Base-by-base conservation (phyloP, 352 stramenopile genomes). In the Phytophthora sp. region DNA sequence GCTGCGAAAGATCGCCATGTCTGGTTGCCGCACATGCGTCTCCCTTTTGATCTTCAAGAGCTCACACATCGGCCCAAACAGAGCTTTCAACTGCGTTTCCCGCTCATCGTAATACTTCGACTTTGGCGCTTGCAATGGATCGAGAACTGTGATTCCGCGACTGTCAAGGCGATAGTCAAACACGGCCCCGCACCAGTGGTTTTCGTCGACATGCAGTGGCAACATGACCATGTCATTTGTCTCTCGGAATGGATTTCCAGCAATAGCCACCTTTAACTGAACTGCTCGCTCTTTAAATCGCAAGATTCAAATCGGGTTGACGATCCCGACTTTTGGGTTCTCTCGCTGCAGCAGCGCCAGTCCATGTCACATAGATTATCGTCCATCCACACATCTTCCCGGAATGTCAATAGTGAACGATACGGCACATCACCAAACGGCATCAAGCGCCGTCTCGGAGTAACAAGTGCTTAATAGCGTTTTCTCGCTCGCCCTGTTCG, bases 91-190 rank as follows among this genome's bases (percentile, higher is more conserved):
- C 15, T 27, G 27, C 4, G 3, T 16, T 47, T 55, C 58, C 24
- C 58, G 60, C 6, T 20, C 42, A 9, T 55, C 30, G 23, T 60
- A 58, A n/a, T 55, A 60, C n/a, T 66, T 66, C 8, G 58, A 55
- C 16, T 47, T 47, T 11, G 33, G 4, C 1, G 24, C 35, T 47
- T 59, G 47, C 8, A 66, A 26, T 20, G 46, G 20, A 29, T 66
- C 57, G 15, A 59, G 38, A 16, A 66, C 6, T 21, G 30, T 27
- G 27, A 66, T 47, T 18, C 27, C 20, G 23, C 23, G 20, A 16
- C 23, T 41, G n/a, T 66, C 49, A 21, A 20, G 5, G 2, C 29
- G 18, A 30, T 21, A 56, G 23, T 56, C 47, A n/a, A 56, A 39
- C 20, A 16, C 30, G 12, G 36, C n/a, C 12, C 30, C 47, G 2